phyloP scores from a whole-genome alignment of 768 basidiomycete genomes.

The Vishniacozyma victoriae region DNA sequence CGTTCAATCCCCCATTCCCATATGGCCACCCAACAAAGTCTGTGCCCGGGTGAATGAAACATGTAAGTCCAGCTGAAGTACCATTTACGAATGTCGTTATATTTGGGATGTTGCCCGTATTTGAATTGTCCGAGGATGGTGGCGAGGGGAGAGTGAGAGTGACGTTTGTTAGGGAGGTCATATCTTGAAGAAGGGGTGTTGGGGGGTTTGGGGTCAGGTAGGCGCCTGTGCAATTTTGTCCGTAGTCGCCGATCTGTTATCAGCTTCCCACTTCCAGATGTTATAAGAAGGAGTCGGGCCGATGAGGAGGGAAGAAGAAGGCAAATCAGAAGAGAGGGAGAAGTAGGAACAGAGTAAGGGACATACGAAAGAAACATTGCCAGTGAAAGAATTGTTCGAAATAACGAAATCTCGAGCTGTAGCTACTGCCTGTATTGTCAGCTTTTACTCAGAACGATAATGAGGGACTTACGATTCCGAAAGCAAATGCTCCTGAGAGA shows the following conservation, averaged over 20 bases:
- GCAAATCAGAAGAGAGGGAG: background rate
- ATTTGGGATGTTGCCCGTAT: background rate
- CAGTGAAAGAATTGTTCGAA: constrained; percentile 28
- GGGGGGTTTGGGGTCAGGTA: constrained; percentile 25
- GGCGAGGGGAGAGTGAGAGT: constrained; percentile 16
- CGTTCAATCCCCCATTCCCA: constrained; percentile 19
- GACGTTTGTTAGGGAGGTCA: constrained; percentile 16
- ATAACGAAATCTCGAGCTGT: constrained; percentile 24
- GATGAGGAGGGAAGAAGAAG: background rate
- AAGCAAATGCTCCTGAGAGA: constrained; percentile 36
- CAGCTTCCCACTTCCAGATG: background rate
- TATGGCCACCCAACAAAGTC: constrained; percentile 26
- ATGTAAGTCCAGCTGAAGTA: constrained; percentile 29
- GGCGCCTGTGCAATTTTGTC: constrained; percentile 28
- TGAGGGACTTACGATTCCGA: constrained; percentile 25
- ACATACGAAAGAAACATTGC: constrained; percentile 34
- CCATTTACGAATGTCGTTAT: constrained; percentile 18
- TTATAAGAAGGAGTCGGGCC: background rate
- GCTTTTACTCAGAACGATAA: background rate
- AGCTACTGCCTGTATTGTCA: constrained; percentile 14
- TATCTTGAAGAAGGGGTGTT: constrained; percentile 18
- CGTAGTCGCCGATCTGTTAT: constrained; percentile 24
- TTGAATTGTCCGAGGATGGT: background rate
- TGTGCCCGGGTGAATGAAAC: constrained; percentile 20
- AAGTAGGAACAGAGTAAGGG: background rate